A percentile compares a stretch with the other conserved stretches of the same genome.
phyloP scores from a whole-genome alignment of 2,329 filamentous ascomycete genomes.

The Colletotrichum sidae region DNA sequence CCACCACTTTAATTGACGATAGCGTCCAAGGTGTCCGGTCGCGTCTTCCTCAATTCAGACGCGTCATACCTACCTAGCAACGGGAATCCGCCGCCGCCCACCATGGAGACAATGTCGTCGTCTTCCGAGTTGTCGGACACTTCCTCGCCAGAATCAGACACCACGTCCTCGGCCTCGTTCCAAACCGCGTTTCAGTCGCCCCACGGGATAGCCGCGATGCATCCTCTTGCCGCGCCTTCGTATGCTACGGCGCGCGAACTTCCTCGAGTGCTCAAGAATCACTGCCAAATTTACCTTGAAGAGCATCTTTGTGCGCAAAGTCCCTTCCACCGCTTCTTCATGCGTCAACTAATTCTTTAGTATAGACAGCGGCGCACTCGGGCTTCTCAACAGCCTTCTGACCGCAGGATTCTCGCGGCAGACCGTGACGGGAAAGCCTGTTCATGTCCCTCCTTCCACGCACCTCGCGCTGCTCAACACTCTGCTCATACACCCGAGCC shows the following conservation, averaged over 20 bases:
- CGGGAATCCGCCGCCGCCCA: background rate
- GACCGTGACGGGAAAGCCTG: slow-evolving; percentile 51
- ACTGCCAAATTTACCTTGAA: slow-evolving; percentile 79
- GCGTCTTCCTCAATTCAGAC: slow-evolving; percentile 26
- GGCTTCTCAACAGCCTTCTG: slow-evolving; percentile 63
- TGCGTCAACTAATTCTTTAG: background rate
- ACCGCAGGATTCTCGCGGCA: slow-evolving; percentile 59
- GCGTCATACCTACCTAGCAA: slow-evolving; percentile 29
- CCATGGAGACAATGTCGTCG: slow-evolving; percentile 13
- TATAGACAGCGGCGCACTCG: slow-evolving; percentile 32
- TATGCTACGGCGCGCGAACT: slow-evolving; percentile 57
- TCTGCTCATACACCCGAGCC: slow-evolving; percentile 82
- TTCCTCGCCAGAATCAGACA: slow-evolving; percentile 6
- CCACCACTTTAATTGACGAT: slow-evolving; percentile 27
- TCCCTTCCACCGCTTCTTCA: background rate
- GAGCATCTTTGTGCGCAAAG: slow-evolving; percentile 73
- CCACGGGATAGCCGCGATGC: background rate
- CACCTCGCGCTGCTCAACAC: slow-evolving; percentile 84
- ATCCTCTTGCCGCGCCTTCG: background rate
- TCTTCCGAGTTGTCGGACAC: slow-evolving; percentile 1
- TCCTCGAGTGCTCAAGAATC: slow-evolving; percentile 72
- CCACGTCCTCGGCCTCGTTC: slow-evolving; percentile 29
- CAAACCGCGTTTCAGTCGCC: slow-evolving; percentile 31
- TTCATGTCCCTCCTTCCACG: slow-evolving; percentile 75
- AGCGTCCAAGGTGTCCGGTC: slow-evolving; percentile 15